Evolutionary conservation across 2,329 filamentous ascomycete species (phyloP).

Genomic region (Talaromyces sp.): DNA sequence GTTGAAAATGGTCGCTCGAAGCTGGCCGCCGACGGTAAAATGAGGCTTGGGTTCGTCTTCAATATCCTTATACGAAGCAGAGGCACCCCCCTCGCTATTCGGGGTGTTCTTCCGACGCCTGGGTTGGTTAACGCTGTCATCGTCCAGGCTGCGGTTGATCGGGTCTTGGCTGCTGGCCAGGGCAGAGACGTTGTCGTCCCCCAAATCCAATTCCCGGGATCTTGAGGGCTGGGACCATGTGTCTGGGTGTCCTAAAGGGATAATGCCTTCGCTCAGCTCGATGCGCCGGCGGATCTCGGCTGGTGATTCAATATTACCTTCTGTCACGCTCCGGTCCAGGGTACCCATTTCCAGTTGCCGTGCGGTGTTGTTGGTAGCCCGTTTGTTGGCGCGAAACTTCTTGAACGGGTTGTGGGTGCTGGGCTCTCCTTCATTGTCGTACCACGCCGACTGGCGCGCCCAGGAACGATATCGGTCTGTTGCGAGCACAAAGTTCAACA

Average conservation of each 20-base stretch:
- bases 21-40: conserved; percentile 35
- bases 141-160: conserved; percentile 14
- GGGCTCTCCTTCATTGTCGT: conserved; percentile 33
- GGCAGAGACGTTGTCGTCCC: conserved; percentile 7
- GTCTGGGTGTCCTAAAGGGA: conserved; percentile 15
- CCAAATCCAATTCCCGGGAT: neutral
- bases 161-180: conserved; percentile 18
- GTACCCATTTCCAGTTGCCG: conserved; percentile 28
- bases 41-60: conserved; percentile 21
- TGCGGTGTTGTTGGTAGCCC: conserved; percentile 18
- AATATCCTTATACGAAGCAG: conserved; percentile 17
- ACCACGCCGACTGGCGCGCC: conserved; percentile 29
- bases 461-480: conserved; percentile 36
- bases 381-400: conserved; percentile 28
- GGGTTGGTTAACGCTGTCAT: conserved; percentile 10
- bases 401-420: conserved; percentile 38
- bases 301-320: conserved; percentile 19
- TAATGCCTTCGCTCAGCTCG: conserved; percentile 21
- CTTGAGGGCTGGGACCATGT: conserved; percentile 11
- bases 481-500: neutral
- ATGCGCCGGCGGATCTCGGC: conserved; percentile 19
- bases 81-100: neutral
- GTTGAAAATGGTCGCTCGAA: conserved; percentile 66
- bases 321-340: conserved; percentile 14
- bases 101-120: conserved; percentile 7